Percentiles rank a stretch among this genome's conserved stretches.
Evolutionary conservation across 2,329 filamentous ascomycete species (phyloP).

Genomic region (Talaromyces islandicus): DNA sequence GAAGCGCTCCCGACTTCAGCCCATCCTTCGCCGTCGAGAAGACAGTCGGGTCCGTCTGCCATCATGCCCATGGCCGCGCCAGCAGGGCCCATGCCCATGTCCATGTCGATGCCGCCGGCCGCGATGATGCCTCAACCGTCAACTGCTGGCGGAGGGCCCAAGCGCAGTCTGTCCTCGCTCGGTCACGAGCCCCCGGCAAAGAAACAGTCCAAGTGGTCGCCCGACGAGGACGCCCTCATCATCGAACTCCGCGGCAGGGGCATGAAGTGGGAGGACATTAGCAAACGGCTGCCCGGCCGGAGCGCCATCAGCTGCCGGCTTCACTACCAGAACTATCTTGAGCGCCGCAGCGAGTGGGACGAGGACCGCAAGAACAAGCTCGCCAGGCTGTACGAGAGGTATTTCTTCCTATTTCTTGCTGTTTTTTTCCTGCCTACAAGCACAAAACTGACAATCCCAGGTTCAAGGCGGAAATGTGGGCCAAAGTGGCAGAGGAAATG

Average conservation of each 20-base stretch:
- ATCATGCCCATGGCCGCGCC: slow-evolving; percentile 18
- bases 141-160: slow-evolving; percentile 20
- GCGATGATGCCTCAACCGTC: slow-evolving; percentile 20
- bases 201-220: slow-evolving; percentile 95
- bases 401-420: slow-evolving; percentile 27
- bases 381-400: slow-evolving; percentile 92
- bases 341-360: slow-evolving; percentile 89
- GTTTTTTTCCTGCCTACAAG: background rate
- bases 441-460: slow-evolving; percentile 40
- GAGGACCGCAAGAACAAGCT: slow-evolving; percentile 97
- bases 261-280: slow-evolving; percentile 99
- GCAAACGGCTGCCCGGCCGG: slow-evolving; percentile 79
- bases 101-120: slow-evolving; percentile 14
- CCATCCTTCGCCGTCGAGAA: slow-evolving; percentile 14
- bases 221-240: slow-evolving; percentile 87
- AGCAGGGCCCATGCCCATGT: slow-evolving; percentile 21
- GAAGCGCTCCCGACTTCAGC: slow-evolving; percentile 25
- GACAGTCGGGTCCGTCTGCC: slow-evolving; percentile 3
- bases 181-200: slow-evolving; percentile 63
- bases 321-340: slow-evolving; percentile 96
- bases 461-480: slow-evolving; percentile 98
- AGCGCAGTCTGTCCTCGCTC: slow-evolving; percentile 42
- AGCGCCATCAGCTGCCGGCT: slow-evolving; percentile 91
- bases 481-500: slow-evolving; percentile 91
- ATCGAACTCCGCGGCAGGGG: slow-evolving; percentile 83